Conservation (phyloP, 768 basidiomycete species). For the Naganishia onofrii region DNA sequence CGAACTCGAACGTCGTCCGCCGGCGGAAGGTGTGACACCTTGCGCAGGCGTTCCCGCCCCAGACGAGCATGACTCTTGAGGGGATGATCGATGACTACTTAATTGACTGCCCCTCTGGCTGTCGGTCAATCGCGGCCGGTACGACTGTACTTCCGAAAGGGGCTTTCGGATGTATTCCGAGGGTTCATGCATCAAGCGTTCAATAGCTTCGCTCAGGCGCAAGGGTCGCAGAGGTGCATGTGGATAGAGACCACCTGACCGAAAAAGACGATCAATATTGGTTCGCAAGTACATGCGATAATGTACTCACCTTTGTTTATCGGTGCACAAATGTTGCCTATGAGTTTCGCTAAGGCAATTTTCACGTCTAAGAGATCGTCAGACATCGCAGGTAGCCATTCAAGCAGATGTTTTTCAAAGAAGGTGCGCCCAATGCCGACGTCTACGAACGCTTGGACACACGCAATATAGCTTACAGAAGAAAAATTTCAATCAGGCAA, state of each 20-base stretch:
- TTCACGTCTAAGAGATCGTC: constrained; percentile 80
- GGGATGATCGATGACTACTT: constrained; percentile 3
- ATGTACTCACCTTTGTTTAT: constrained; percentile 32
- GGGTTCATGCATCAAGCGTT: constrained; percentile 24
- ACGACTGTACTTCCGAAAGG: constrained; percentile 9
- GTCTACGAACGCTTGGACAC: constrained; percentile 64
- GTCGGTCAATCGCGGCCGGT: constrained; percentile 7
- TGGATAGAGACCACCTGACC: constrained; percentile 26
- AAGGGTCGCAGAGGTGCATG: constrained; percentile 23
- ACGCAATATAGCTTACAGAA: constrained; percentile 67
- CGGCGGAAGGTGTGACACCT: constrained; percentile 11
- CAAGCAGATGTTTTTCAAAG: constrained; percentile 57
- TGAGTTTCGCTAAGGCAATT: constrained; percentile 76
- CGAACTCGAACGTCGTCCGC: constrained; percentile 25
- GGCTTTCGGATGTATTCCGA: constrained; percentile 31
- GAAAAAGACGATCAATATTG: too few relatives aligned
- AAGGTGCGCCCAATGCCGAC: constrained; percentile 56
- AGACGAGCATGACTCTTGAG: background rate
- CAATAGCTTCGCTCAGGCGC: constrained; percentile 26
- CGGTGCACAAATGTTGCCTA: constrained; percentile 54
- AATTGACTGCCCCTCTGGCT: constrained; percentile 9
- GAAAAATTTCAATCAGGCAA: constrained; percentile 29
- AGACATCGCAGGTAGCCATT: constrained; percentile 60
- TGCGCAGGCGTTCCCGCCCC: constrained; percentile 4
- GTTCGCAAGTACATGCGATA: background rate